Conservation (phyloP, 2,329 filamentous ascomycete genomes). For the Apiospora koreana region DNA sequence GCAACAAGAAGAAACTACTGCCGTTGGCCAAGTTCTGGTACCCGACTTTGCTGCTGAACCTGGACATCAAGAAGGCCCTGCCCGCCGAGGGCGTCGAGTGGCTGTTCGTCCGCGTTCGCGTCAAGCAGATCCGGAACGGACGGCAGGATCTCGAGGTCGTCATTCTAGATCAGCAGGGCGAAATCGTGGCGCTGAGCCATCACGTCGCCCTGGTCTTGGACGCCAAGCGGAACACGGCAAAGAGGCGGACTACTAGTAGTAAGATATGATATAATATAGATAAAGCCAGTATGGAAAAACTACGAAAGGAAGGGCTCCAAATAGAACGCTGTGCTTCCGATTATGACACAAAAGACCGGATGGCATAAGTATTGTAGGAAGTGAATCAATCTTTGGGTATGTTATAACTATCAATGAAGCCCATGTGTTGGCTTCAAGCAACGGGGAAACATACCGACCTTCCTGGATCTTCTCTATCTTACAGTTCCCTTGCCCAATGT, state of each 20-base stretch:
- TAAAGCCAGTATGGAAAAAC: background rate
- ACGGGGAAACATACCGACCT: background rate
- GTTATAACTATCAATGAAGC: background rate
- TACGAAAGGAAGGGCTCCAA: too few relatives aligned
- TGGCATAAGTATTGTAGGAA: background rate
- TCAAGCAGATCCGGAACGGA: slow-evolving; percentile 26
- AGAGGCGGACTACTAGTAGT: slow-evolving; percentile 13
- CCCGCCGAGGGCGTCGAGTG: slow-evolving; percentile 66
- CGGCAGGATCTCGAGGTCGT: slow-evolving; percentile 31
- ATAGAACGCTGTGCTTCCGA: background rate
- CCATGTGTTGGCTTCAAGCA: background rate
- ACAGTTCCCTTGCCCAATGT: background rate
- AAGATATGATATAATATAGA: background rate
- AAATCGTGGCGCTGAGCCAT: slow-evolving; percentile 32
- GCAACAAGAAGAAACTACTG: background rate
- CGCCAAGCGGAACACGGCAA: slow-evolving; percentile 28
- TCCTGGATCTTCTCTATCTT: background rate
- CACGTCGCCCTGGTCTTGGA: slow-evolving; percentile 31
- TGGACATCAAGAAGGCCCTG: slow-evolving; percentile 72
- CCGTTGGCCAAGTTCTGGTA: slow-evolving; percentile 53
- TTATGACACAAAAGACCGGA: too few relatives aligned
- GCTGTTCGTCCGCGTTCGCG: slow-evolving; percentile 58
- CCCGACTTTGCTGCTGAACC: slow-evolving; percentile 65
- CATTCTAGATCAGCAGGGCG: slow-evolving; percentile 27
- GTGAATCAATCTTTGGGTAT: background rate